Base-by-base conservation (phyloP, 352 stramenopile genomes). In the Pythium oligandrum region DNA sequence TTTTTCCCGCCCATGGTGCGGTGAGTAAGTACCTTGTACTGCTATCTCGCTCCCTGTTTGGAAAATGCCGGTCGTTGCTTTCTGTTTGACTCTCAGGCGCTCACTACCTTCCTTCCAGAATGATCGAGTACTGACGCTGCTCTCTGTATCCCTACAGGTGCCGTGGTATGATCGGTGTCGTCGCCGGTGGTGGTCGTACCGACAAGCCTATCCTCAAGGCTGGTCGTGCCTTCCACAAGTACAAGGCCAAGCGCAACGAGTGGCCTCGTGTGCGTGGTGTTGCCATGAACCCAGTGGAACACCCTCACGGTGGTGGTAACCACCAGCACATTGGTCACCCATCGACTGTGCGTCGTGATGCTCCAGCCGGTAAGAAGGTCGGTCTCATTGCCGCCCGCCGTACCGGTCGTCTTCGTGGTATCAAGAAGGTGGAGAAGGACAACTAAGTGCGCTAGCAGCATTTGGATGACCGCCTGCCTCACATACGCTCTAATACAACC, bases 251-350 rank as follows among this genome's bases (percentile, higher is more conserved):
- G 91, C 91, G 97, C 71, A 99, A 99, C 88, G 96, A 98, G 81
- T 99, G 96, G 96, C 97, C 96, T 30, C 94, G 84, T 57, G 96
- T 99, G 78, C 88, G 97, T 96, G 97, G 97, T 98, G 96, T 99
- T 64, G 97, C 96, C 45, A 99, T 99, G 89, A 99, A 99, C 82
- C 97, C 97, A 51, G 96, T 99, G 61, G 97, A 99, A 89, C 97
- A 99, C 81, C 96, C 96, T 53, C 93, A 98, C 85, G 97, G 97
- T 96, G 97, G 97, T 96, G 97, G 97, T 98, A 99, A 99, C 94
- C 97, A 99, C 83, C 96, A 99, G 88, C 97, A 99, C 81, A 99
- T 99, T 87, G 97, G 97, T 96, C 96, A 98, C 79, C 95, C 97
- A 50, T 98, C 96, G 54, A 99, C 96, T n/a, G 90, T 98, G 30